Conservation (phyloP, 2,329 filamentous ascomycete genomes). For the Camillea tinctor region DNA sequence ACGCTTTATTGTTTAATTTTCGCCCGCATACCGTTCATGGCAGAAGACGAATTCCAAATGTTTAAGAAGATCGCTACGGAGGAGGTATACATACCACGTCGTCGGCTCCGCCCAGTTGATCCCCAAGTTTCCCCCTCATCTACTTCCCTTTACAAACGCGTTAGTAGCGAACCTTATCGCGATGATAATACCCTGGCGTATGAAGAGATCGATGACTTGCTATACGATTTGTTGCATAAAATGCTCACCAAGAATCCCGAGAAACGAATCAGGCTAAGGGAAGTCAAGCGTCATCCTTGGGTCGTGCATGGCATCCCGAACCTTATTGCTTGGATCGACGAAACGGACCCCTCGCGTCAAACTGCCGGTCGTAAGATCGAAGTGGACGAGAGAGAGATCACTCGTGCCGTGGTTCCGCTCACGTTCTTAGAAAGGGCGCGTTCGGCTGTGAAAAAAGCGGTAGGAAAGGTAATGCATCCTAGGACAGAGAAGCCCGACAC, state of each 20-base stretch:
- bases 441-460: conserved; percentile 70
- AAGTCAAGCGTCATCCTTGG: conserved; percentile 95
- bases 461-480: conserved; percentile 63
- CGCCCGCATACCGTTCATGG: conserved; percentile 88
- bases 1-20: conserved; percentile 95
- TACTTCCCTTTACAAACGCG: conserved; percentile 54
- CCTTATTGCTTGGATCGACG: conserved; percentile 81
- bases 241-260: conserved; percentile 88
- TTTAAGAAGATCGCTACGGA: conserved; percentile 90
- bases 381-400: conserved; percentile 87
- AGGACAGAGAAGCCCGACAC: conserved; percentile 58
- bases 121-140: conserved; percentile 56
- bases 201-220: conserved; percentile 77
- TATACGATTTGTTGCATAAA: conserved; percentile 74
- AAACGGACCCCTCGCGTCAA: conserved; percentile 80
- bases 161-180: conserved; percentile 66
- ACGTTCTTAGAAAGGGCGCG: conserved; percentile 82
- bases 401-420: conserved; percentile 84
- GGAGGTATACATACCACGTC: conserved; percentile 83
- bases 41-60: conserved; percentile 87
- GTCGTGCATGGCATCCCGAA: conserved; percentile 76
- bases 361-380: conserved; percentile 83
- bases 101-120: conserved; percentile 75
- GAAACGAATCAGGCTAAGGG: conserved; percentile 81
- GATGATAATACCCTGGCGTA: conserved; percentile 78